These are phyloP conservation scores for Phlegmacium glaucopus DNA, from an alignment of 768 basidiomycete species.

Conservation along the genomic window DNA sequence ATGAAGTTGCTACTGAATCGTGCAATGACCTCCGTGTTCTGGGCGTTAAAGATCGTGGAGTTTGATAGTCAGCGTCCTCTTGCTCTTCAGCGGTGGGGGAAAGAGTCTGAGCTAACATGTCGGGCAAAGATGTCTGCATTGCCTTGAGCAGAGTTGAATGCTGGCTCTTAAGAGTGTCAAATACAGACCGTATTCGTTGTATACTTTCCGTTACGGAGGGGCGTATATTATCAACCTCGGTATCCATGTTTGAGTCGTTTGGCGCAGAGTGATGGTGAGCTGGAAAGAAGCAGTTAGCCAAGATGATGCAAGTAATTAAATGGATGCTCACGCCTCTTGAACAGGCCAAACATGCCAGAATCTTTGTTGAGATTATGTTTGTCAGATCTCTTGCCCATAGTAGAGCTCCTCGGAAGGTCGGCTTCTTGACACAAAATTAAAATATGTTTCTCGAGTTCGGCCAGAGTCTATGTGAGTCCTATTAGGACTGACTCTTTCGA, in stretches of 20 bases:
- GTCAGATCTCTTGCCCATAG: slow-evolving; percentile 45
- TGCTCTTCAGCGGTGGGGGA: slow-evolving; percentile 51
- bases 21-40: slow-evolving; percentile 36
- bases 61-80: slow-evolving; percentile 17
- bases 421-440: slow-evolving; percentile 37
- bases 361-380: slow-evolving; percentile 48
- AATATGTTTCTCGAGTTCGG: slow-evolving; percentile 56
- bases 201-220: slow-evolving; percentile 17
- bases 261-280: slow-evolving; percentile 13
- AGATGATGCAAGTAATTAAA: not conserved
- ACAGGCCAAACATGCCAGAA: slow-evolving; percentile 47
- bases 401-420: slow-evolving; percentile 31
- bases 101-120: slow-evolving; percentile 27
- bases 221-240: slow-evolving; percentile 1
- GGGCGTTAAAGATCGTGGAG: slow-evolving; percentile 14
- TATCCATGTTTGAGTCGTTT: slow-evolving; percentile 1
- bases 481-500: not conserved
- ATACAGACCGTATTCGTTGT: slow-evolving; percentile 43
- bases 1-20: slow-evolving; percentile 44
- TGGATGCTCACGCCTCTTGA: slow-evolving; percentile 51
- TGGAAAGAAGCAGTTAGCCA: not conserved
- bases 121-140: slow-evolving; percentile 30
- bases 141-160: slow-evolving; percentile 49
- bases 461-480: slow-evolving; percentile 43
- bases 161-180: slow-evolving; percentile 58